A percentile compares a stretch with the other conserved stretches of the same genome.
Evolutionary conservation across 192 early-diverging fungal species (phyloP).

Genomic region (Backusella morwellensis): DNA sequence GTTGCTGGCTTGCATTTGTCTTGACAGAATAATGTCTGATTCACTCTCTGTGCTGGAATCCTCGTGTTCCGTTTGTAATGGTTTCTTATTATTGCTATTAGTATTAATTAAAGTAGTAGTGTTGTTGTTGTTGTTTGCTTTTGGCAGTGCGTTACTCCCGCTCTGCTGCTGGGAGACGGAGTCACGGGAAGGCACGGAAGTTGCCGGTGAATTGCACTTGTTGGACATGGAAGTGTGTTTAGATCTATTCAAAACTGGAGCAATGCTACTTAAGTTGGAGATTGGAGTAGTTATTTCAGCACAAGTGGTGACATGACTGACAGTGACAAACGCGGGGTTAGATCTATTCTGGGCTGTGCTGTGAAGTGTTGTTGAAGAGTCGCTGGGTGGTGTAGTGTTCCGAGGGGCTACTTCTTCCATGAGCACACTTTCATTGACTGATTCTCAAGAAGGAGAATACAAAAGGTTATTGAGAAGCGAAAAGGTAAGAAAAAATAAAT

Average conservation of each 20-base stretch:
- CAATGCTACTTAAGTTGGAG: neutral
- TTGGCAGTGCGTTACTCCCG: neutral
- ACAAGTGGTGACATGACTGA: slow-evolving; percentile 8
- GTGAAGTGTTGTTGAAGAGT: neutral
- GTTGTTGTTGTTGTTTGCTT: neutral
- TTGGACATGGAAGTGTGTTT: neutral
- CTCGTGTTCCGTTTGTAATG: neutral
- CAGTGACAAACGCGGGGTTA: slow-evolving; percentile 5
- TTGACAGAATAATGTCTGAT: neutral
- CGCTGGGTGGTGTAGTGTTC: neutral
- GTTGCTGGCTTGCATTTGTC: neutral
- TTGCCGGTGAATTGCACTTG: neutral
- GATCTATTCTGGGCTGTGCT: neutral
- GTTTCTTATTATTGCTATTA: neutral
- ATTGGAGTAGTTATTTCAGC: slow-evolving; percentile 12
- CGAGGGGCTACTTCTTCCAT: slow-evolving; percentile 19
- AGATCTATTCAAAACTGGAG: slow-evolving; percentile 3
- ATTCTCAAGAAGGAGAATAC: neutral
- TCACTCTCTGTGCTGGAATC: neutral
- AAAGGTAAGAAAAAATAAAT: neutral
- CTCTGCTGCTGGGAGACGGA: neutral
- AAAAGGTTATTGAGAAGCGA: neutral
- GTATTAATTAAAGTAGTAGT: neutral
- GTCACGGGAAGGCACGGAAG: slow-evolving; percentile 1
- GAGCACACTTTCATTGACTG: slow-evolving; percentile 10